Percentiles rank a stretch among this genome's conserved stretches.
phyloP scores from a whole-genome alignment of 1,139 yeast species.

The Taphrina confusa region DNA sequence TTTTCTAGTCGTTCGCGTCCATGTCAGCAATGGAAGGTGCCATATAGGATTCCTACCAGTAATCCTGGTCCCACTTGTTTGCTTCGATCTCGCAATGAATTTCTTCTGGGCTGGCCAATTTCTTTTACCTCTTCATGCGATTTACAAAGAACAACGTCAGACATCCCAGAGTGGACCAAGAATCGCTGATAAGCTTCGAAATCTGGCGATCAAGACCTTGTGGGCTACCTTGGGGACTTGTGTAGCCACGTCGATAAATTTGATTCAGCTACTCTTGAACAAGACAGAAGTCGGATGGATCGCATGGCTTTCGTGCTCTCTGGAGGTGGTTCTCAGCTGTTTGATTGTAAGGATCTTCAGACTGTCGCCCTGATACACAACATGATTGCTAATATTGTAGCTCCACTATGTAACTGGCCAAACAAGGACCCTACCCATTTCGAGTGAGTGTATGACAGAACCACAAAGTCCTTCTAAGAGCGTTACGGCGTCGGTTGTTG shows the following conservation, averaged over 20 bases:
- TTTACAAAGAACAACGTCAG: too few relatives aligned
- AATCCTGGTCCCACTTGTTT: background rate
- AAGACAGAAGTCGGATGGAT: background rate
- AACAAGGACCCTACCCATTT: too few relatives aligned
- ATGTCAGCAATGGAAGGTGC: background rate
- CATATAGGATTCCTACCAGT: background rate
- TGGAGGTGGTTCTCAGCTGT: background rate
- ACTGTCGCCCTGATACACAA: background rate
- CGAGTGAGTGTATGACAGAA: too few relatives aligned
- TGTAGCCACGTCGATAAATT: background rate
- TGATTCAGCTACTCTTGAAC: background rate
- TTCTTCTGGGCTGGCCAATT: background rate
- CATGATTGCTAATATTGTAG: background rate
- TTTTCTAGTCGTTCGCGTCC: background rate
- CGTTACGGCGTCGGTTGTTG: too few relatives aligned
- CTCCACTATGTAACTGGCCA: conserved; percentile 1
- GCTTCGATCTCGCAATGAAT: background rate
- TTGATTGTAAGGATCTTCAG: conserved; percentile 2
- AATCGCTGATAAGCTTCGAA: background rate
- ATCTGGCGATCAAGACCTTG: background rate
- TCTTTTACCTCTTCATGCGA: background rate
- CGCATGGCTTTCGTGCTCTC: background rate
- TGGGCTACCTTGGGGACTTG: conserved; percentile 2
- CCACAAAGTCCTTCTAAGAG: too few relatives aligned
- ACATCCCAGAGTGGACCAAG: too few relatives aligned